Conservation (phyloP, 2,329 filamentous ascomycete species). For the Fusarium foetens region DNA sequence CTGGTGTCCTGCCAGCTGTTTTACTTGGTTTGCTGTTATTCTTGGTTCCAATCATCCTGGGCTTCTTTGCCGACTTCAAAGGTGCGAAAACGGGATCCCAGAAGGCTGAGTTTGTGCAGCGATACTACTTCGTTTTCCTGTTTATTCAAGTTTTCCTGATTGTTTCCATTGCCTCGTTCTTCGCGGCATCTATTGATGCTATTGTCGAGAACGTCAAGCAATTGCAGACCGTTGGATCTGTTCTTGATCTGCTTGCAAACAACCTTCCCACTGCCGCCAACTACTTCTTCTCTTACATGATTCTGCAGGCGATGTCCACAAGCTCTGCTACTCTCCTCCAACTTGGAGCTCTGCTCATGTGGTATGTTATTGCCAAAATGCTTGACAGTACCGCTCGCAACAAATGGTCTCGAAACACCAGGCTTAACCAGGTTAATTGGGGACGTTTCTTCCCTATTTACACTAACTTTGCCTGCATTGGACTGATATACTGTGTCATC, state of each 20-base stretch:
- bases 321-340: constrained; percentile 91
- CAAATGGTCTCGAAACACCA: constrained; percentile 89
- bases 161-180: constrained; percentile 83
- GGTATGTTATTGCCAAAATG: constrained; percentile 83
- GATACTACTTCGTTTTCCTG: constrained; percentile 94
- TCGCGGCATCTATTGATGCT: constrained; percentile 71
- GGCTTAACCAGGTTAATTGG: constrained; percentile 82
- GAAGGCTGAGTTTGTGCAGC: constrained; percentile 82
- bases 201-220: too few species aligned
- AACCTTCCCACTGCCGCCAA: constrained; percentile 90
- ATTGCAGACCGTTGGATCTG: constrained; percentile 63
- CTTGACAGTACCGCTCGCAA: constrained; percentile 82
- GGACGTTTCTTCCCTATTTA: constrained; percentile 98
- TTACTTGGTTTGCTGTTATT: constrained; percentile 81
- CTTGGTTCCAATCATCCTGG: constrained; percentile 83
- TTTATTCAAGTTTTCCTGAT: constrained; percentile 96
- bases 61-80: constrained; percentile 77
- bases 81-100: constrained; percentile 86
- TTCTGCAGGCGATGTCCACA: constrained; percentile 90
- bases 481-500: constrained; percentile 86
- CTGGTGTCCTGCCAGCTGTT: constrained; percentile 86
- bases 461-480: constrained; percentile 95
- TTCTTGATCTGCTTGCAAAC: constrained; percentile 76
- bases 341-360: constrained; percentile 78
- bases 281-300: constrained; percentile 99